Evolutionary conservation across 495 filamentous ascomycete species (phyloP).

Genomic region (Clavariopsis aquatica): DNA sequence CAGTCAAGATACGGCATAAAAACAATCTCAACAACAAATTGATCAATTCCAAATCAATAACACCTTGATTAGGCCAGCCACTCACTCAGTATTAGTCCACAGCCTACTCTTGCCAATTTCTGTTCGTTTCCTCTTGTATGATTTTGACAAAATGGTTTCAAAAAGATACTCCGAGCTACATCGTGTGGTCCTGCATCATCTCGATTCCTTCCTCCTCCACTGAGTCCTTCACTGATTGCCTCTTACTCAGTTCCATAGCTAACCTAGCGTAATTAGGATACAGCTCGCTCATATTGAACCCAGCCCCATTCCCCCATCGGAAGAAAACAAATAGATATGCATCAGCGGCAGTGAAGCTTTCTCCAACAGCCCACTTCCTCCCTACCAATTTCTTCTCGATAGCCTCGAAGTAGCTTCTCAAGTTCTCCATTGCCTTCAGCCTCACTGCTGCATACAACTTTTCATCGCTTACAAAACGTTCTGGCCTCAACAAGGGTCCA

Average conservation of each 20-base stretch:
- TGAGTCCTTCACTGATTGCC: conserved; percentile 28
- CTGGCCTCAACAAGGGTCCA: conserved; percentile 34
- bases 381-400: conserved; percentile 37
- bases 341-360: conserved; percentile 46
- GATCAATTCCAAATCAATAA: no score
- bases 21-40: no score
- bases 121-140: no score
- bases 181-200: background rate
- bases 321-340: conserved; percentile 44
- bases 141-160: no score
- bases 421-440: conserved; percentile 15
- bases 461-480: conserved; percentile 38
- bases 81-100: no score
- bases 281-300: background rate
- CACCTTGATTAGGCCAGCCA: no score
- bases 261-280: conserved; percentile 42
- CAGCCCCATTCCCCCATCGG: conserved; percentile 38
- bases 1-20: background rate
- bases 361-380: conserved; percentile 40
- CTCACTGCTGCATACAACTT: conserved; percentile 29
- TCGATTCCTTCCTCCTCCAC: conserved; percentile 25
- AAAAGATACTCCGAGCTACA: background rate
- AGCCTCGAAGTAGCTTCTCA: conserved; percentile 34
- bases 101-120: no score
- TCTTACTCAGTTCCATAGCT: conserved; percentile 23